Evolutionary conservation across 208 protist species (phyloP).

Genomic region (Acanthamoeba lenticulata): DNA sequence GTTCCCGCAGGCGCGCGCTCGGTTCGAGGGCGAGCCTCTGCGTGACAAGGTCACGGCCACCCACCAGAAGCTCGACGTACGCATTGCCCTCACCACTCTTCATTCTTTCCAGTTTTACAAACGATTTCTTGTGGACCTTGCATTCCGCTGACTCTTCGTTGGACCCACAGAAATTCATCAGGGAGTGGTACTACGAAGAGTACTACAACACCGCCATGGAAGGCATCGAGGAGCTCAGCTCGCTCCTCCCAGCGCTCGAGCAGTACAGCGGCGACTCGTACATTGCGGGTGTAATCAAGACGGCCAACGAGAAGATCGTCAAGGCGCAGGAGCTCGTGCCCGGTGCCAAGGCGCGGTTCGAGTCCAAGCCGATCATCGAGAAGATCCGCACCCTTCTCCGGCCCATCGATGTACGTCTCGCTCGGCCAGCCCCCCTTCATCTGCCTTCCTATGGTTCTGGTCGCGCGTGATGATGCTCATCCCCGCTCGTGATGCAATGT

Average conservation of each 20-base stretch:
- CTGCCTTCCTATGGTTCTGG: too few species aligned
- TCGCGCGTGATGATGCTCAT: too few species aligned
- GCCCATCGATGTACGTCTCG: too few species aligned
- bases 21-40: constrained; percentile 41
- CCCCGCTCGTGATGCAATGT: too few species aligned
- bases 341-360: too few species aligned
- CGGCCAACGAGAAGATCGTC: not conserved
- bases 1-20: not conserved
- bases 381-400: too few species aligned
- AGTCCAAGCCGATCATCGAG: too few species aligned
- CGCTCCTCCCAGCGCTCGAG: not conserved
- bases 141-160: not conserved
- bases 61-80: constrained; percentile 48
- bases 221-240: not conserved
- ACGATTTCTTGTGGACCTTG: not conserved
- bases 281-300: not conserved
- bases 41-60: not conserved
- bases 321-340: too few species aligned
- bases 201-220: constrained; percentile 21
- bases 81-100: not conserved
- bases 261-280: not conserved
- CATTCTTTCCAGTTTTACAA: not conserved
- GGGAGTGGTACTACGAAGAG: not conserved
- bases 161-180: constrained; percentile 18
- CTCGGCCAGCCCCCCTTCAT: too few species aligned